Evolutionary conservation across 768 basidiomycete species (phyloP).

Genomic region (Roridomyces roridus): DNA sequence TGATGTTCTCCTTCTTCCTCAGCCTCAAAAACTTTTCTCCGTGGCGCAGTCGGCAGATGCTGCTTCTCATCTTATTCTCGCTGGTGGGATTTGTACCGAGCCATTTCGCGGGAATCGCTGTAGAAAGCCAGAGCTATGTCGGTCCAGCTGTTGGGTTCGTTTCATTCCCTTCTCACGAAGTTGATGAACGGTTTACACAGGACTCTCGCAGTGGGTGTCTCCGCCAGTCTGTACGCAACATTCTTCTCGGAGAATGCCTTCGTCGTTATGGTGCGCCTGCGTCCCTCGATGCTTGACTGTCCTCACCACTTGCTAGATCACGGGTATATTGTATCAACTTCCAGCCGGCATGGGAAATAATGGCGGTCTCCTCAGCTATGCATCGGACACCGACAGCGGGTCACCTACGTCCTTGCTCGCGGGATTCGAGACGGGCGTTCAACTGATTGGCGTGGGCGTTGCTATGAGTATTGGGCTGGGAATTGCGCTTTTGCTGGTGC

Average conservation of each 20-base stretch:
- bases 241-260: conserved; percentile 79
- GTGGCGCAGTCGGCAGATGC: conserved; percentile 58
- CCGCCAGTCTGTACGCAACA: conserved; percentile 79
- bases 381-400: conserved; percentile 59
- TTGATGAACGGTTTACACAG: too few relatives aligned
- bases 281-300: too few relatives aligned
- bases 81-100: conserved; percentile 82
- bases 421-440: conserved; percentile 78
- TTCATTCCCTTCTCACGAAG: too few relatives aligned
- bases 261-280: conserved; percentile 86
- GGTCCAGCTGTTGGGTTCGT: too few relatives aligned
- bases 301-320: too few relatives aligned
- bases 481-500: conserved; percentile 68
- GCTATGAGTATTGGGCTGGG: conserved; percentile 83
- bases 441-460: conserved; percentile 78
- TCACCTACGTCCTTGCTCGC: conserved; percentile 64
- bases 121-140: conserved; percentile 75
- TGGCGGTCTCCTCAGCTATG: conserved; percentile 80
- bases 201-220: conserved; percentile 80
- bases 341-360: conserved; percentile 83
- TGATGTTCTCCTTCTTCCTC: conserved; percentile 69
- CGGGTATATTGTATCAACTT: conserved; percentile 84
- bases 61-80: conserved; percentile 63
- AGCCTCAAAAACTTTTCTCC: conserved; percentile 71
- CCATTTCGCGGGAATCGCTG: conserved; percentile 67